Base-by-base conservation (phyloP, 352 stramenopile genomes). In the Aphanomyces euteiches region DNA sequence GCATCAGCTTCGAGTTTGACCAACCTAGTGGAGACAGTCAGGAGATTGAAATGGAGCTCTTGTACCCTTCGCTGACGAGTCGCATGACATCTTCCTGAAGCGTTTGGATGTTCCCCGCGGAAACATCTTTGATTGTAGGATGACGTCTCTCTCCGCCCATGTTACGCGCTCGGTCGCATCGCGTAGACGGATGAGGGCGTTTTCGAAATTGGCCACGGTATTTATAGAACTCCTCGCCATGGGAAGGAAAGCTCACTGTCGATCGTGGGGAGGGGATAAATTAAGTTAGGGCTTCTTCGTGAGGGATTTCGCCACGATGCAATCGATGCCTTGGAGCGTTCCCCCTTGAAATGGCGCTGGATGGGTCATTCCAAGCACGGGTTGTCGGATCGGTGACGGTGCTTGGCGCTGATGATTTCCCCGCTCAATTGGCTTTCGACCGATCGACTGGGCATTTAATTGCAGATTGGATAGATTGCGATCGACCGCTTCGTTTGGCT, bases 41-140 rank as follows among this genome's bases (percentile, higher is more conserved):
- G 17, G 21, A 39, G 6, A 17, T 10, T 28, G 2, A 4, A 36
- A 41, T 13, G 17, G 37, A 28, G 38, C 8, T 58, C 41, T 37
- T 47, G 13, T 36, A 69, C 63, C 63, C 63, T 69, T 69, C 63
- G 6, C 15, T 59, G 13, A 69, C 63, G 47, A 69, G 63, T n/a
- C 63, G 63, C 8, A 69, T 4, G 5, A 47, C 63, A n/a, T 69
- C 41, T 5, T 48, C n/a, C 3, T 40, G 63, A 8, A 58, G 50
- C 43, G 2, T n/a, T 50, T 50, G 10, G 43, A 50, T 50, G 43
- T 50, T 50, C 10, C 43, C 10, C 10, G 43, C 17, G 10, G 43
- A 50, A n/a, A 50, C 43, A 50, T 50, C 17, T n/a, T 50, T 50
- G 43, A 50, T 50, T n/a, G 43, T 50, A n/a, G 43, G 28, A 28